Percentiles rank a stretch among this genome's conserved stretches.
phyloP scores from a whole-genome alignment of 176 grass and related monocot species.

The Ensete glaucum region DNA sequence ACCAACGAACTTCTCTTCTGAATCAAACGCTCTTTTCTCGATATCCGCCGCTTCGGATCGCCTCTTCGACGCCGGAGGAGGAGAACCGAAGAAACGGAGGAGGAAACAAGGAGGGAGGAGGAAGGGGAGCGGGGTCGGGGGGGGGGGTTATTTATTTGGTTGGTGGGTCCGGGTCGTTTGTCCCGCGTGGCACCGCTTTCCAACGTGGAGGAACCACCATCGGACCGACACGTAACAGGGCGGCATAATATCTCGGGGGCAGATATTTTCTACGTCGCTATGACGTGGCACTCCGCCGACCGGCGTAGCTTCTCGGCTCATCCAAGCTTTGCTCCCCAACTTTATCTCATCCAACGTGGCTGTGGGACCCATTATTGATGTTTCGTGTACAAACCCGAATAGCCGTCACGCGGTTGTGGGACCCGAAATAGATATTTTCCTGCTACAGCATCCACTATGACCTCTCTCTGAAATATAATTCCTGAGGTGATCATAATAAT shows the following conservation, averaged over 20 bases:
- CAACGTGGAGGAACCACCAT: conserved; percentile 31
- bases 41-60: background rate
- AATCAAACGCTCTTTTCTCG: background rate
- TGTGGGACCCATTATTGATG: no score
- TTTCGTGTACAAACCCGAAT: no score
- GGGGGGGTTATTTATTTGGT: background rate
- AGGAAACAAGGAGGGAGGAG: no score
- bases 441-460: no score
- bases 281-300: no score
- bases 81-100: background rate
- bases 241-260: background rate
- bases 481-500: no score
- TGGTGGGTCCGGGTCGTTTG: background rate
- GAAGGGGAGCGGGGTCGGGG: background rate
- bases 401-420: no score
- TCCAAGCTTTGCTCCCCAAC: no score
- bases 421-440: no score
- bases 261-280: background rate
- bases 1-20: background rate
- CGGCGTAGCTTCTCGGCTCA: no score
- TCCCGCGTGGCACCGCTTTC: conserved; percentile 70
- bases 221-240: conserved; percentile 16
- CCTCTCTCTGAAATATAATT: no score
- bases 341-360: no score
- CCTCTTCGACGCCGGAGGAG: background rate